Evolutionary conservation across 257 asterid species (phyloP).

Genomic region (Mentha longifolia): DNA sequence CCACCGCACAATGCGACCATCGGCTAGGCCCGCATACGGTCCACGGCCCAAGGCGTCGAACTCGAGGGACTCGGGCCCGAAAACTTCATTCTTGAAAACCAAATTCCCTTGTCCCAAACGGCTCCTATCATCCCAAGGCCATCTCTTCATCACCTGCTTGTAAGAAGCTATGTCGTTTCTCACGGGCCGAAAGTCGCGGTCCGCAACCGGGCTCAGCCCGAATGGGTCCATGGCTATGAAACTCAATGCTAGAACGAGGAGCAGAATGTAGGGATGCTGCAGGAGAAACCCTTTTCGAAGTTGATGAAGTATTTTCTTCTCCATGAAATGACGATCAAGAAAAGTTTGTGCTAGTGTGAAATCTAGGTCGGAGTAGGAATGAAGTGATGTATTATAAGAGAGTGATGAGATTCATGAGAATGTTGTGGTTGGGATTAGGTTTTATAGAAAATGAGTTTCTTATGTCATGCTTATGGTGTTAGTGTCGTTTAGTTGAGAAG

Average conservation of each 20-base stretch:
- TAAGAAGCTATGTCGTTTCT: constrained; percentile 72
- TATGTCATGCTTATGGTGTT: constrained; percentile 30
- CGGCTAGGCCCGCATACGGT: constrained; percentile 90
- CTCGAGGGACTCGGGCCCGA: constrained; percentile 89
- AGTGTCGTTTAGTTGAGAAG: constrained; percentile 29
- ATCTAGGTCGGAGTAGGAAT: constrained; percentile 26
- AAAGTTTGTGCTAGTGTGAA: background rate
- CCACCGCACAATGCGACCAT: constrained; percentile 91
- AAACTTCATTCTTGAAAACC: constrained; percentile 68
- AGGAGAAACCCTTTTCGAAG: constrained; percentile 44
- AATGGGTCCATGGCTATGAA: constrained; percentile 72
- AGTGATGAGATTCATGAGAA: background rate
- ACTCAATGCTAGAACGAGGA: constrained; percentile 48
- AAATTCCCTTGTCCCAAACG: constrained; percentile 65
- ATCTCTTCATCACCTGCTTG: constrained; percentile 62
- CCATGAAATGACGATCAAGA: constrained; percentile 46
- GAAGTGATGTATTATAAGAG: constrained; percentile 38
- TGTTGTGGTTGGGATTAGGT: constrained; percentile 33
- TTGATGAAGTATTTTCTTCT: constrained; percentile 41
- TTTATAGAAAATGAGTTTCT: constrained; percentile 3
- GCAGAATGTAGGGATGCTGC: constrained; percentile 56
- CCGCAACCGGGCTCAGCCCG: constrained; percentile 77
- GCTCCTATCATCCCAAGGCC: constrained; percentile 75
- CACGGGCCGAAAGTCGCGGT: constrained; percentile 70
- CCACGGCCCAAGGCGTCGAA: constrained; percentile 75